Base-by-base conservation (phyloP, 192 early-diverging fungal genomes). In the Backusella morwellensis region DNA sequence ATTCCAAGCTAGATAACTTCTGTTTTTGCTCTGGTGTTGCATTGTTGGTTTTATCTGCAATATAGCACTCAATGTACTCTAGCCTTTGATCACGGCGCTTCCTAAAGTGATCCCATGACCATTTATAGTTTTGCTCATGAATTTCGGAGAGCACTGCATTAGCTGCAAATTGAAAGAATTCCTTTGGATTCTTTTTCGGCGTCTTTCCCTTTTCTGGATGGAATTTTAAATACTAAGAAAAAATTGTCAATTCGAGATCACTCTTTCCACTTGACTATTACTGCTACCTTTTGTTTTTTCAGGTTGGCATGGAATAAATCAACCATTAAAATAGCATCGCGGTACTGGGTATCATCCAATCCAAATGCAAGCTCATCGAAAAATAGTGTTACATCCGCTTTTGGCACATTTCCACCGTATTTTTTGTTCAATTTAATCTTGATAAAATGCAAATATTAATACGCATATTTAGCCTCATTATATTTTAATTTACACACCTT, bases 351-450 rank as follows among this genome's bases (percentile, higher is more conserved):
- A 72, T 93, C 90, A 70, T 94, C 90, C 14, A 96, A 73, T 32
- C 89, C 86, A 79, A 96, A 94, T 1, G 87, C 94, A 23, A 95
- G 81, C 75, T 92, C 91, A 80, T 94, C 91, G 79, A 95, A 94
- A 69, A 91, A 82, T 17, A 94, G 81, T 68, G 78, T 87, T 36
- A 86, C 86, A 71, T 83, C 82, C n/a, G 84, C 88, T 71, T 85
- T 87, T 2, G 91, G 69, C 0, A 36, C 68, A 17, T 68, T 26
- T 17, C 38, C 38, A 26, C 67, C 75, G 38, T 47, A 81, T 21
- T 77, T 71, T 35, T 77, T 77, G 68, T 68, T 80, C 9, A 80
- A 26, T 73, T 71, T 75, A 29, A 79, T 52, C 78, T 79, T 44
- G 15, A 54, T n/a, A 29, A 63, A 11, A 29, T 7, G 19, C 9